A percentile compares a stretch with the other conserved stretches of the same genome.
Conservation (phyloP, 169 alveolate species). For the Eimeria zaria region DNA sequence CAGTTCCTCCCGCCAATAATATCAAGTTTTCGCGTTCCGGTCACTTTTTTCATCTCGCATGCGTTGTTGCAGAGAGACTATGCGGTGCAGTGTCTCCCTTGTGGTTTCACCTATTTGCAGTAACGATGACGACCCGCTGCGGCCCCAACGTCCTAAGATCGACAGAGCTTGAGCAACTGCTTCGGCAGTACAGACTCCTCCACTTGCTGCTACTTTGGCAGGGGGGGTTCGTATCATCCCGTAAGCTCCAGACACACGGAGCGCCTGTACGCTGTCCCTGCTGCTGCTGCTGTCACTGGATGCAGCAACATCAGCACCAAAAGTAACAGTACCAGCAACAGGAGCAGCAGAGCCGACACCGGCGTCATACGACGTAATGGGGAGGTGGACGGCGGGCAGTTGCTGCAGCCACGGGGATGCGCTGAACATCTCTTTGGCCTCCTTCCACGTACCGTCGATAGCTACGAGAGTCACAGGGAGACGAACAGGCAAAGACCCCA, state of each 20-base stretch:
- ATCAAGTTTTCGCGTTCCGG: neutral
- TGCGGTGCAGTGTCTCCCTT: constrained; percentile 49
- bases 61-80: constrained; percentile 48
- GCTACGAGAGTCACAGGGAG: constrained; percentile 80
- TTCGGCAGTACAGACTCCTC: constrained; percentile 85
- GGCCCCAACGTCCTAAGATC: constrained; percentile 64
- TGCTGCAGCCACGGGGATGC: constrained; percentile 75
- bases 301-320: constrained; percentile 13
- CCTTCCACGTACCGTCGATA: constrained; percentile 83
- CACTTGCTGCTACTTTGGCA: constrained; percentile 59
- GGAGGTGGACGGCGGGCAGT: constrained; percentile 72
- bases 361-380: neutral
- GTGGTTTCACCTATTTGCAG: constrained; percentile 59
- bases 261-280: constrained; percentile 4
- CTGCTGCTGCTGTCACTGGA: constrained; percentile 18
- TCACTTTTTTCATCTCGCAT: constrained; percentile 8
- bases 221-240: constrained; percentile 79
- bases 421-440: constrained; percentile 78
- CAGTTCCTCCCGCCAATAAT: neutral
- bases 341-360: neutral
- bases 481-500: constrained; percentile 60
- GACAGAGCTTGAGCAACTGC: constrained; percentile 69
- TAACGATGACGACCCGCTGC: constrained; percentile 53
- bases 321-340: neutral
- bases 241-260: constrained; percentile 67